phyloP scores from a whole-genome alignment of 345 rosid genomes.

The Rhizophora mangle region DNA sequence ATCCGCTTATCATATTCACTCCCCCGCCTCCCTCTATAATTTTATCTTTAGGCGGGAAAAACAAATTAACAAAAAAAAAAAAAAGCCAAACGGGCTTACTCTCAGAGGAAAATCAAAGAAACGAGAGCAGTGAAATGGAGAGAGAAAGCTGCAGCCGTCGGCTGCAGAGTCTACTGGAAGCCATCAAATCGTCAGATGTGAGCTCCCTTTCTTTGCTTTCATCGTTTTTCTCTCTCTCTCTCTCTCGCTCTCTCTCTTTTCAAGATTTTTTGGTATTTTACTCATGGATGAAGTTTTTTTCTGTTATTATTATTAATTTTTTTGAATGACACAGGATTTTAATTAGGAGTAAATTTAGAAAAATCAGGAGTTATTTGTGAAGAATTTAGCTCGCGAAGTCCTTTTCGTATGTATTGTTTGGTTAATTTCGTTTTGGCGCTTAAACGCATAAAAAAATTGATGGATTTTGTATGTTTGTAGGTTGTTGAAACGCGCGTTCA shows the following conservation, averaged over 20 bases:
- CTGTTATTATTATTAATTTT: too few relatives aligned
- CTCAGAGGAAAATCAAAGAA: background rate
- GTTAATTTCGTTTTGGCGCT: too few relatives aligned
- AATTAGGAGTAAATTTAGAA: too few relatives aligned
- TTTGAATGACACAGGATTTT: too few relatives aligned
- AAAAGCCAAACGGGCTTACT: background rate
- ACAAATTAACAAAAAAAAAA: too few relatives aligned
- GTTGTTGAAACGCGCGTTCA: constrained; percentile 65
- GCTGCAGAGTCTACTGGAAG: constrained; percentile 43
- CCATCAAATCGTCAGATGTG: constrained; percentile 68
- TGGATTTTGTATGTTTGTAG: constrained; percentile 33
- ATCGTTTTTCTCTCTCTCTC: background rate
- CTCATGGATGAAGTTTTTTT: too few relatives aligned
- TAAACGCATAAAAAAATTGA: background rate
- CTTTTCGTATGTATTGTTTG: too few relatives aligned
- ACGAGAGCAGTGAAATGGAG: constrained; percentile 34
- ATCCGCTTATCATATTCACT: too few relatives aligned
- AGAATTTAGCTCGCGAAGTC: too few relatives aligned
- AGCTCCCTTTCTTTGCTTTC: constrained; percentile 1
- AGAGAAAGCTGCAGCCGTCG: constrained; percentile 24
- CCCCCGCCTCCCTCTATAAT: background rate
- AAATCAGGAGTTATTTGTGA: too few relatives aligned
- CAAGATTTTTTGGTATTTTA: too few relatives aligned
- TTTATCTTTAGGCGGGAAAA: constrained; percentile 23
- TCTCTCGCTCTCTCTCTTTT: background rate